Evolutionary conservation across 176 grass and related monocot genomes (phyloP).

Genomic region (Cenchrus purpureus): DNA sequence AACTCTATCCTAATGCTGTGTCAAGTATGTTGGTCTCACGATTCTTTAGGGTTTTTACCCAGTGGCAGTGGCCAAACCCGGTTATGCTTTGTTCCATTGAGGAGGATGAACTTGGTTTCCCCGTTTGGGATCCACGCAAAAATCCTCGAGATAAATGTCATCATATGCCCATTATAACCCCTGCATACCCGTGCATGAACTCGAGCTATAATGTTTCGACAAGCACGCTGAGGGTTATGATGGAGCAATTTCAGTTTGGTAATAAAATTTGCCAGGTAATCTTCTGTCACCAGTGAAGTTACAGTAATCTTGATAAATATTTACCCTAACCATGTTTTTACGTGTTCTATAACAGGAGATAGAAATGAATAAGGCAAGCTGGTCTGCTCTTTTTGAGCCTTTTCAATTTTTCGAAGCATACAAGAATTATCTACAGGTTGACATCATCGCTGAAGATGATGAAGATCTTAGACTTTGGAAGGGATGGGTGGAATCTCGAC

Average conservation of each 20-base stretch:
- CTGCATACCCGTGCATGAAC: conserved; percentile 99
- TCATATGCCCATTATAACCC: conserved; percentile 98
- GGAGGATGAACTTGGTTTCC: conserved; percentile 86
- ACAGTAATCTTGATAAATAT: conserved; percentile 31
- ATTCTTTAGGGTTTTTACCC: conserved; percentile 93
- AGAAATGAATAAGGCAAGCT: conserved; percentile 83
- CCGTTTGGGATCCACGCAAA: conserved; percentile 95
- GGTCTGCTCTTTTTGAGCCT: conserved; percentile 79
- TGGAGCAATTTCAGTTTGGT: conserved; percentile 84
- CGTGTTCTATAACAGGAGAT: conserved; percentile 67
- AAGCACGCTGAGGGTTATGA: conserved; percentile 92
- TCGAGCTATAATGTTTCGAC: conserved; percentile 97
- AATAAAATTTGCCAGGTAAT: conserved; percentile 87
- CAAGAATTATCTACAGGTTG: conserved; percentile 97
- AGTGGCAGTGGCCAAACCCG: conserved; percentile 93
- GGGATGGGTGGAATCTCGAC: conserved; percentile 93
- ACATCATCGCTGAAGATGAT: conserved; percentile 74
- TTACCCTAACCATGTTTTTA: conserved; percentile 36
- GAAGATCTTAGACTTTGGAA: conserved; percentile 96
- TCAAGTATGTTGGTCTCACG: conserved; percentile 91
- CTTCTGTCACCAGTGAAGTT: conserved; percentile 8
- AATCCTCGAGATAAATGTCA: conserved; percentile 80
- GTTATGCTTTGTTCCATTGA: conserved; percentile 94
- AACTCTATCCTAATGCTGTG: conserved; percentile 94
- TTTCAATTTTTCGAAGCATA: conserved; percentile 91